Evolutionary conservation across 2,329 filamentous ascomycete species (phyloP).

Genomic region (Cytospora piceicola): DNA sequence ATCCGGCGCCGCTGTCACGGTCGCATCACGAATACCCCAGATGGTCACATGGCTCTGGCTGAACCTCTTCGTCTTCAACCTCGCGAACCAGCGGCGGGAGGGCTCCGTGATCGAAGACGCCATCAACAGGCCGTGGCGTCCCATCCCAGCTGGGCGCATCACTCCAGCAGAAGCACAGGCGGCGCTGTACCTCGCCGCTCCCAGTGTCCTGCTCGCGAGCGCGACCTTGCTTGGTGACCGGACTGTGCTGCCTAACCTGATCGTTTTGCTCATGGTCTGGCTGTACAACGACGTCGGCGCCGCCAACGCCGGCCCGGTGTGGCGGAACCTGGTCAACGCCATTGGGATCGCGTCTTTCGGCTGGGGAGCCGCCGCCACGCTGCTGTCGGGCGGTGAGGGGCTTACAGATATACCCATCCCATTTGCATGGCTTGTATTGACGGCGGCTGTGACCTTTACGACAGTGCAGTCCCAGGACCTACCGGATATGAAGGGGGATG

Average conservation of each 20-base stretch:
- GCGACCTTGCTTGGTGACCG: no score
- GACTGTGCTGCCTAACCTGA: neutral
- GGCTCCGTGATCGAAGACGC: neutral
- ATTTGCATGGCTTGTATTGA: conserved; percentile 38
- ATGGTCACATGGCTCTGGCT: neutral
- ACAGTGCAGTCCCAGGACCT: conserved; percentile 47
- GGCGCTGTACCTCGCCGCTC: neutral
- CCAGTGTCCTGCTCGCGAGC: neutral
- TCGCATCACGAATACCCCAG: neutral
- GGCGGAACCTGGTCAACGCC: neutral
- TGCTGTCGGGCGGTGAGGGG: no score
- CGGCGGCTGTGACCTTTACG: conserved; percentile 39
- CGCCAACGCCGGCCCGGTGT: neutral
- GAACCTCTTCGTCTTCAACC: neutral
- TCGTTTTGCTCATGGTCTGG: neutral
- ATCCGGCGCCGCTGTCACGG: no score
- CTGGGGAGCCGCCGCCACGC: no score
- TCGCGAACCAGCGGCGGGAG: conserved; percentile 1
- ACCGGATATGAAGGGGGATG: conserved; percentile 42
- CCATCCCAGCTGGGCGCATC: neutral
- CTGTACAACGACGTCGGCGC: neutral
- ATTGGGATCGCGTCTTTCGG: neutral
- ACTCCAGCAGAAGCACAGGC: neutral
- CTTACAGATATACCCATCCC: neutral
- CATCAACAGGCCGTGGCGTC: conserved; percentile 7